Evolutionary conservation across 2,329 filamentous ascomycete genomes (phyloP), one percentile per base, ranked within the genome.

Genomic region (Domatiomyces catenatus): DNA sequence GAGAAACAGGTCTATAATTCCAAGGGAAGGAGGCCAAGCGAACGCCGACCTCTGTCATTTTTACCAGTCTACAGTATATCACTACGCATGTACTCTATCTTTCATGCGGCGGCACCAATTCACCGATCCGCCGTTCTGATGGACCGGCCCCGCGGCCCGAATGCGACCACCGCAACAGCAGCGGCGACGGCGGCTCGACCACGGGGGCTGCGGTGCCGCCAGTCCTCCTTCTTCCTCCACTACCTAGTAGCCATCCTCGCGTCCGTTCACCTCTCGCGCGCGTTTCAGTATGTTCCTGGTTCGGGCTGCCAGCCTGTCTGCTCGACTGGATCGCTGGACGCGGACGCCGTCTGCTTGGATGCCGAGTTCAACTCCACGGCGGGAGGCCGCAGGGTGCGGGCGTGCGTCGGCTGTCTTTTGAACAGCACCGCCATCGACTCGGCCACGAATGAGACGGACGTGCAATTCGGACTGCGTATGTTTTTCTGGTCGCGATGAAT

Each of bases 391-490:
- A 55, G 60, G 10, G 71, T 71, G 48, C 52, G 68, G 49, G 58
- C 65, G 8, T 72, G 70, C 45, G 59, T 71, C 44, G 61, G 61
- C 7, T 72, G 70, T 54, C 60, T 67, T 51, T 58, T 72, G 55
- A 55, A 64, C 19, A 72, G 69, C 50, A 62, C 60, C 4, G 68
- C 64, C 50, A 54, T 59, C 17, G 61, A 69, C 54, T 48, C 54
- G 2, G 45, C 44, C 1, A 63, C 61, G 1, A 66, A 65, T 20
- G 63, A 69, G 52, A 64, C 69, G 17, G 70, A 72, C 56, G 66
- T 71, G 8, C 59, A 66, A 55, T 72, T 67, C 69, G 69, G 64
- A 39, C 59, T 72, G 44, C 69, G 70, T 72, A 68, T 24, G 22
- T 24, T 3, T 24, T 3, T 24, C 22, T 24, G 22, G 22, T 24